A percentile compares a stretch with the other conserved stretches of the same genome.
These are phyloP conservation scores for Hypoxylon subgilvum DNA, from an alignment of 495 filamentous ascomycete species.

Conservation along the genomic window DNA sequence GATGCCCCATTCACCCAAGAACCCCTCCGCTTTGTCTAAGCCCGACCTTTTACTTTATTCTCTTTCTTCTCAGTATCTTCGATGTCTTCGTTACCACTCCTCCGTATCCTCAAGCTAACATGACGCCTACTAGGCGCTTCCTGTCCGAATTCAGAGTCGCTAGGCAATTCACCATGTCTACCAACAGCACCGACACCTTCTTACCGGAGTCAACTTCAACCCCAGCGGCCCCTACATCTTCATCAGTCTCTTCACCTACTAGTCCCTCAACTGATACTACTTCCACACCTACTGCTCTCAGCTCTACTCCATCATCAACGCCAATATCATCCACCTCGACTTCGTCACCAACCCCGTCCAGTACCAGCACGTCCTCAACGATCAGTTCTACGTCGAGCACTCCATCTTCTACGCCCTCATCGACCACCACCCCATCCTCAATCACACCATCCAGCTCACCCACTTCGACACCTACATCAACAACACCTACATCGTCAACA, in stretches of 20 bases:
- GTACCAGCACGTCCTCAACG: slow-evolving; percentile 7
- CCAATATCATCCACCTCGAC: slow-evolving; percentile 11
- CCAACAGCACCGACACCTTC: slow-evolving; percentile 47
- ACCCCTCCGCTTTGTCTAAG: slow-evolving; percentile 23
- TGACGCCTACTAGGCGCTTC: slow-evolving; percentile 43
- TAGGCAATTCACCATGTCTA: slow-evolving; percentile 53
- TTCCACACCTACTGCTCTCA: slow-evolving; percentile 28
- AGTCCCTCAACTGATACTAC: slow-evolving; percentile 28
- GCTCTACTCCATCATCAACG: slow-evolving; percentile 33
- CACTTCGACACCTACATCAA: slow-evolving; percentile 41
- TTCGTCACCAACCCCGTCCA: slow-evolving; percentile 7
- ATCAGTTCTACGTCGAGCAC: slow-evolving; percentile 30
- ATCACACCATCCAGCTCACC: slow-evolving; percentile 29
- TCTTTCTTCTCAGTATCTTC: slow-evolving; percentile 2
- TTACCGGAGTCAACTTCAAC: slow-evolving; percentile 34
- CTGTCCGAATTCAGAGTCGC: slow-evolving; percentile 45
- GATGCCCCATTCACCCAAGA: slow-evolving; percentile 27
- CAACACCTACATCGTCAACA: slow-evolving; percentile 26
- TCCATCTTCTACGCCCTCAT: slow-evolving; percentile 32
- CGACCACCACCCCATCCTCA: slow-evolving; percentile 34
- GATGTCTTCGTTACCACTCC: slow-evolving; percentile 14
- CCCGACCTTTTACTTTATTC: slow-evolving; percentile 8
- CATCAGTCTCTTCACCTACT: slow-evolving; percentile 27
- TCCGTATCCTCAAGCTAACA: slow-evolving; percentile 45
- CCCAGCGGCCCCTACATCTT: slow-evolving; percentile 41